phyloP scores from a whole-genome alignment of 169 alveolate genomes.

The Plasmodium vinckei region DNA sequence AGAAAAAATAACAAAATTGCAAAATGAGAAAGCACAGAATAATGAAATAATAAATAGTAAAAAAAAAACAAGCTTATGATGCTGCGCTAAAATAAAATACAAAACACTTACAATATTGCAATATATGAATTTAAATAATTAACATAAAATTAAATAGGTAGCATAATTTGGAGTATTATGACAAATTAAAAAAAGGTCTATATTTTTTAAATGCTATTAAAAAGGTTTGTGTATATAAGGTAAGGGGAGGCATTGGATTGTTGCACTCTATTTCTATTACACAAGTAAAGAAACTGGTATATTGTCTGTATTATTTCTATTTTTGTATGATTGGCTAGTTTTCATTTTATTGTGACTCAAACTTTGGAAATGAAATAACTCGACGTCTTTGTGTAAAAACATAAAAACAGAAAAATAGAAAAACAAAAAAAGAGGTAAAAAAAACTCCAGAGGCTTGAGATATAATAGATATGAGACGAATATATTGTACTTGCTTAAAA shows the following conservation, averaged over 20 bases:
- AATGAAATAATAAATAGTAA: too few species aligned
- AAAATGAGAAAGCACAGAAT: too few species aligned
- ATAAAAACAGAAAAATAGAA: conserved; percentile 56
- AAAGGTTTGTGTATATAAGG: too few species aligned
- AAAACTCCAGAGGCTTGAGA: conserved; percentile 61
- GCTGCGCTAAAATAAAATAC: background rate
- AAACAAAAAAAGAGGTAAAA: conserved; percentile 37
- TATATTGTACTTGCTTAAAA: conserved; percentile 26
- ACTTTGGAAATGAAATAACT: conserved; percentile 61
- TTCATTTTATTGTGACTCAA: background rate
- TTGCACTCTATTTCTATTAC: background rate
- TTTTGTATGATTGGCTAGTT: background rate
- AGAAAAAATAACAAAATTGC: too few species aligned
- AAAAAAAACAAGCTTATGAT: background rate
- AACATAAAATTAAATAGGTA: too few species aligned
- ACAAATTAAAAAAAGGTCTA: too few species aligned
- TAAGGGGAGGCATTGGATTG: background rate
- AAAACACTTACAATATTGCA: background rate
- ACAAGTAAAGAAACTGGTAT: background rate
- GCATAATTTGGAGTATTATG: too few species aligned
- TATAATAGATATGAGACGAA: conserved; percentile 37
- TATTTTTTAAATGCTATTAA: too few species aligned
- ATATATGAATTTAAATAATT: too few species aligned
- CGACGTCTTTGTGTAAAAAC: conserved; percentile 52
- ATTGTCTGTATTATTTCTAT: background rate